Conservation (phyloP, 495 filamentous ascomycete species). For the Hypoxylon intermedium region DNA sequence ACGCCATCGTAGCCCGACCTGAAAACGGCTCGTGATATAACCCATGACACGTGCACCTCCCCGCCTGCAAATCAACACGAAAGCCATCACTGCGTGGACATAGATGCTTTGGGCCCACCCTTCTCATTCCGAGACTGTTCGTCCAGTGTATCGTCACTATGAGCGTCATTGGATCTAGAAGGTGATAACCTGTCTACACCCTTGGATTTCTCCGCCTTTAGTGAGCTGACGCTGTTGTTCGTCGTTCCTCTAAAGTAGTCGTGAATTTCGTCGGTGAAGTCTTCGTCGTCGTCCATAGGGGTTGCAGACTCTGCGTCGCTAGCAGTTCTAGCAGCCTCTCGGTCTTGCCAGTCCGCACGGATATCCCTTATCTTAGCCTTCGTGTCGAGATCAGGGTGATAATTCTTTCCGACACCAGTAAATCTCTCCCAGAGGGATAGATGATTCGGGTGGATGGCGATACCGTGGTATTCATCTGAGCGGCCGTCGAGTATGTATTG, state of each 20-base stretch:
- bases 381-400: conserved; percentile 79
- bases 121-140: conserved; percentile 16
- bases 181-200: conserved; percentile 9
- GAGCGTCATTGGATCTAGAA: conserved; percentile 12
- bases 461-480: conserved; percentile 82
- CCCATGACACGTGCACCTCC: not conserved
- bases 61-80: not conserved
- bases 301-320: conserved; percentile 34
- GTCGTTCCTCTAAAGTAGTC: conserved; percentile 50
- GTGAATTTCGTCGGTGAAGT: conserved; percentile 51
- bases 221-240: conserved; percentile 20
- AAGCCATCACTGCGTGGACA: not conserved
- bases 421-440: conserved; percentile 81
- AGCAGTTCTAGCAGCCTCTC: conserved; percentile 25
- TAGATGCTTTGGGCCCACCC: conserved; percentile 3
- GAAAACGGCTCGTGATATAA: conserved; percentile 6
- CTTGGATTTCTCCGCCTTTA: conserved; percentile 36
- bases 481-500: conserved; percentile 75
- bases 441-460: conserved; percentile 85
- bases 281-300: conserved; percentile 46
- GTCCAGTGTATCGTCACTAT: conserved; percentile 18
- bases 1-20: conserved; percentile 4
- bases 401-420: conserved; percentile 72
- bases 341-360: conserved; percentile 56
- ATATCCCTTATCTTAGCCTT: conserved; percentile 81